Conservation (phyloP, 1,139 yeast species). For the Arxiozyma heterogenica region DNA sequence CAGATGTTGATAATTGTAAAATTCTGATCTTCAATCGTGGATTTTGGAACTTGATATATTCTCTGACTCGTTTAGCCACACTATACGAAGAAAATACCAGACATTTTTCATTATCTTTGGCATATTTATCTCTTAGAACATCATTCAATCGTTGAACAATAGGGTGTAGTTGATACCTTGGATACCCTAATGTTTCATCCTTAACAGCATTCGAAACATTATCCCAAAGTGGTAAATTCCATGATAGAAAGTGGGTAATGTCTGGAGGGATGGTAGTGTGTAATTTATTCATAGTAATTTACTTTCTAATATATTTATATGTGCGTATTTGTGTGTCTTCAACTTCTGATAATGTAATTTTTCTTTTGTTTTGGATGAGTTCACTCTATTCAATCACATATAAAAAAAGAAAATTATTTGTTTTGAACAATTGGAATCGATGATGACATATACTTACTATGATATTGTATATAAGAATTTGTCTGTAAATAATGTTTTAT, state of each 20-base stretch:
- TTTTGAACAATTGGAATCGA: too few relatives aligned
- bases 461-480: too few relatives aligned
- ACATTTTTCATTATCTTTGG: constrained; percentile 52
- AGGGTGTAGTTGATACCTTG: constrained; percentile 30
- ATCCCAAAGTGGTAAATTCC: constrained; percentile 3
- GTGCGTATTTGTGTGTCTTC: background rate
- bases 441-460: too few relatives aligned
- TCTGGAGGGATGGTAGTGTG: background rate
- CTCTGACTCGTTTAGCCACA: constrained; percentile 79
- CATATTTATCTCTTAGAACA: constrained; percentile 48
- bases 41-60: constrained; percentile 44
- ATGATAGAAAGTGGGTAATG: background rate
- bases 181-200: constrained; percentile 39
- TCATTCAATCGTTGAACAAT: constrained; percentile 54
- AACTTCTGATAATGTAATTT: too few relatives aligned
- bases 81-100: constrained; percentile 70
- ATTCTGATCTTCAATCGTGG: constrained; percentile 48
- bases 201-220: background rate
- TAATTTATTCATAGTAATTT: background rate
- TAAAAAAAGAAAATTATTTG: too few relatives aligned
- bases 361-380: too few relatives aligned
- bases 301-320: background rate
- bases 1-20: constrained; percentile 68
- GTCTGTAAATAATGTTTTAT: too few relatives aligned
- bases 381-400: too few relatives aligned